Evolutionary conservation across 176 grass and related monocot species (phyloP).

Genomic region (Oryza meridionalis): DNA sequence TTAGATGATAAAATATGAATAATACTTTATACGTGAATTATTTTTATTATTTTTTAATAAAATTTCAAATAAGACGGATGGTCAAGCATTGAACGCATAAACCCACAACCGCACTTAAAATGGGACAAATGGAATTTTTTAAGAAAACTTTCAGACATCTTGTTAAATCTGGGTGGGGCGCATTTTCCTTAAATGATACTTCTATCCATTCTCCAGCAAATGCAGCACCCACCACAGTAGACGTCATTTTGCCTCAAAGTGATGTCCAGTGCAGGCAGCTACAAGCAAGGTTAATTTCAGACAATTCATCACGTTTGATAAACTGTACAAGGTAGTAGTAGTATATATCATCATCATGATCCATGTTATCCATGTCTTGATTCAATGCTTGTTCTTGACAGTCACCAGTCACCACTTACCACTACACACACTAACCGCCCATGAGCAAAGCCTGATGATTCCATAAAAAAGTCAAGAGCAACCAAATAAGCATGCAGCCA

Average conservation of each 20-base stretch:
- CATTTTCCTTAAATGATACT: not conserved
- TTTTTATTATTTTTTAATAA: too few relatives aligned
- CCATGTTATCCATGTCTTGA: constrained; percentile 5
- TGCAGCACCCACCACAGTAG: not conserved
- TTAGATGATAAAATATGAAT: too few relatives aligned
- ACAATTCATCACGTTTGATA: constrained; percentile 38
- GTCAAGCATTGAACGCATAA: too few relatives aligned
- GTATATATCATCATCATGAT: not conserved
- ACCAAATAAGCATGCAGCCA: not conserved
- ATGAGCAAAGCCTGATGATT: constrained; percentile 7
- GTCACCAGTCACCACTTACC: not conserved
- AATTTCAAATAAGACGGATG: too few relatives aligned
- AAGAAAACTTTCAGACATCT: not conserved
- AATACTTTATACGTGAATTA: too few relatives aligned
- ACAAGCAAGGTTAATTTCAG: not conserved
- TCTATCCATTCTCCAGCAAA: not conserved
- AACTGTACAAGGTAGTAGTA: not conserved
- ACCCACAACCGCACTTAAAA: too few relatives aligned
- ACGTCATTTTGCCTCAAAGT: not conserved
- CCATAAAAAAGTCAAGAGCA: constrained; percentile 27
- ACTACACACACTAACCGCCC: constrained; percentile 1
- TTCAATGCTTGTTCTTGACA: constrained; percentile 28
- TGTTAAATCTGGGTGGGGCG: not conserved
- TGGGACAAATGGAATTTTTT: too few relatives aligned
- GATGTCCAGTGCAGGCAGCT: not conserved